phyloP scores from a whole-genome alignment of 208 protist species.

The Crithidia thermophila region DNA sequence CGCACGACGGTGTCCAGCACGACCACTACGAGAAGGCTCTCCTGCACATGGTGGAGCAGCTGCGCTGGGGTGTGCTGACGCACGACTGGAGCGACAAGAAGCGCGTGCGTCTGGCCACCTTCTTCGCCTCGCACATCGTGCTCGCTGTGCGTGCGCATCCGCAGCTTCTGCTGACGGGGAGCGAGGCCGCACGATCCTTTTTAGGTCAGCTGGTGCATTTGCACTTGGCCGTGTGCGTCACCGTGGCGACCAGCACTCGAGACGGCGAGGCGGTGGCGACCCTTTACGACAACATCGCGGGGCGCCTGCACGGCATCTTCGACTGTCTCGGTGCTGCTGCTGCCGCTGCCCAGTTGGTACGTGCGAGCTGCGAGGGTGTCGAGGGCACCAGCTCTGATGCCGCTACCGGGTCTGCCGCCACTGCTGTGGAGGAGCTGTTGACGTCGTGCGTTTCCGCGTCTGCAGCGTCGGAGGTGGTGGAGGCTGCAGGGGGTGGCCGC shows the following conservation, averaged over 20 bases:
- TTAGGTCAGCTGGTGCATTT: conserved; percentile 42
- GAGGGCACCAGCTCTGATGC: neutral
- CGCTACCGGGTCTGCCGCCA: neutral
- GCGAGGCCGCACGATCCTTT: conserved; percentile 11
- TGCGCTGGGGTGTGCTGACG: conserved; percentile 58
- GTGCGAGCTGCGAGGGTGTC: neutral
- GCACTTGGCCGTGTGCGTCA: conserved; percentile 49
- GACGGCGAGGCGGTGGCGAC: conserved; percentile 27
- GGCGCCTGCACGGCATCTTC: conserved; percentile 52
- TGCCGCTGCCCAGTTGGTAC: neutral
- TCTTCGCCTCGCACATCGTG: conserved; percentile 76
- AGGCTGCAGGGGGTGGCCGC: conserved; percentile 25
- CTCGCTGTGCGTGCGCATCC: conserved; percentile 60
- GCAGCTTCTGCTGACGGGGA: conserved; percentile 19
- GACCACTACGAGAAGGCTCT: conserved; percentile 34
- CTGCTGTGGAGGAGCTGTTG: conserved; percentile 22
- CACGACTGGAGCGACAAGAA: conserved; percentile 76
- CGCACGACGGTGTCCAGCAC: conserved; percentile 24
- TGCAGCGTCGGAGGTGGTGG: conserved; percentile 23
- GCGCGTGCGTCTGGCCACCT: conserved; percentile 54
- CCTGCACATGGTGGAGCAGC: conserved; percentile 62
- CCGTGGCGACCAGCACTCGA: conserved; percentile 46
- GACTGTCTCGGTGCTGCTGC: conserved; percentile 45
- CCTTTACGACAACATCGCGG: conserved; percentile 48
- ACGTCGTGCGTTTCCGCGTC: conserved; percentile 28